Evolutionary conservation across 2,329 filamentous ascomycete genomes (phyloP).

Genomic region (Monosporascus sp.): DNA sequence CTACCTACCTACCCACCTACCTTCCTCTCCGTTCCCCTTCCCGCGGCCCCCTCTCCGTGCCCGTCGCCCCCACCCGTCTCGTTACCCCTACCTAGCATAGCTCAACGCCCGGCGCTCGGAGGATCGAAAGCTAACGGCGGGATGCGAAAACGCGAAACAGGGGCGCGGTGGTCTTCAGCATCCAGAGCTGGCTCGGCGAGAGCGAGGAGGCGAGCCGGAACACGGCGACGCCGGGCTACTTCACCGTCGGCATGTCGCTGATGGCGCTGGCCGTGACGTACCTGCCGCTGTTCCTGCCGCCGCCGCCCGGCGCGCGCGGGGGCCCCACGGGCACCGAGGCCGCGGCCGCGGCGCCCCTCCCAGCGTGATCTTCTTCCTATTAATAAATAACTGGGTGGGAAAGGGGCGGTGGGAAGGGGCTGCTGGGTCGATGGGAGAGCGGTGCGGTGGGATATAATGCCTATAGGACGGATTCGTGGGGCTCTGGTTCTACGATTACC

Average conservation of each 20-base stretch:
- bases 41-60: not conserved
- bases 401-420: not conserved
- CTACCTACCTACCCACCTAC: not conserved
- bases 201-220: slow-evolving; percentile 61
- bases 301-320: slow-evolving; percentile 22
- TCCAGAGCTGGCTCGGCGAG: slow-evolving; percentile 75
- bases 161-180: slow-evolving; percentile 67
- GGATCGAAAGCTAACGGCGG: slow-evolving; percentile 1
- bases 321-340: slow-evolving; percentile 28
- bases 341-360: slow-evolving; percentile 19
- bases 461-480: not conserved
- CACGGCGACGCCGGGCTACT: slow-evolving; percentile 61
- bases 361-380: slow-evolving; percentile 12
- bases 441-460: not conserved
- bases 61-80: no score
- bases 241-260: slow-evolving; percentile 74
- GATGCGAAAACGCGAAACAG: slow-evolving; percentile 30
- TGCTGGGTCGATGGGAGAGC: not conserved
- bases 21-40: not conserved
- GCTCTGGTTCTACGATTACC: no score
- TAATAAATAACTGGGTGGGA: slow-evolving; percentile 5
- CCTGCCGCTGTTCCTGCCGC: slow-evolving; percentile 46
- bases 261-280: slow-evolving; percentile 54
- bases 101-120: not conserved
- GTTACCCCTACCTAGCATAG: no score